phyloP scores from a whole-genome alignment of 352 stramenopile species.

The Pythium dissimile region DNA sequence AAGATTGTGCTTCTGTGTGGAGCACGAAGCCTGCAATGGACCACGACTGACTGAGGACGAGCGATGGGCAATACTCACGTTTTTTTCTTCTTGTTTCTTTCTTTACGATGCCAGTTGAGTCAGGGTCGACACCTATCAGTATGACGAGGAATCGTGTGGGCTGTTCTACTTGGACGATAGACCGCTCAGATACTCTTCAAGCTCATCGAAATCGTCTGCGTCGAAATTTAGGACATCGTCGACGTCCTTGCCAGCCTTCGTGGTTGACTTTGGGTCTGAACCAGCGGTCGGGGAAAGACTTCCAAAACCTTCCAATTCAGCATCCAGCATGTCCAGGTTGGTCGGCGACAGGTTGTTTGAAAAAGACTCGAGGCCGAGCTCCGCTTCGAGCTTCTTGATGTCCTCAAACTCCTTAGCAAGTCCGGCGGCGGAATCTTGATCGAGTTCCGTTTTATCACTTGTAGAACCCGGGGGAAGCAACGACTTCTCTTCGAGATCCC shows the following conservation, averaged over 20 bases:
- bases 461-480: conserved; percentile 5
- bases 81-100: too few relatives aligned
- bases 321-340: conserved; percentile 68
- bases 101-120: too few relatives aligned
- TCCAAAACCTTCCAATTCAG: conserved; percentile 65
- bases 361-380: conserved; percentile 68
- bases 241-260: conserved; percentile 24
- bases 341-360: conserved; percentile 45
- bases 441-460: not conserved
- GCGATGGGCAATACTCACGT: too few relatives aligned
- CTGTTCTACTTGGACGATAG: conserved; percentile 45
- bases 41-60: too few relatives aligned
- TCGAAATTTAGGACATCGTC: conserved; percentile 85
- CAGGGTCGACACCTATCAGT: too few relatives aligned
- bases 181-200: conserved; percentile 85
- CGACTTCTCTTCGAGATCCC: conserved; percentile 45
- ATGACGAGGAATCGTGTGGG: not conserved
- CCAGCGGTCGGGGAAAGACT: conserved; percentile 44
- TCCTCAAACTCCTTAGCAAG: conserved; percentile 75
- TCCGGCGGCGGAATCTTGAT: conserved; percentile 36
- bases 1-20: too few relatives aligned
- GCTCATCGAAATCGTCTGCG: conserved; percentile 85
- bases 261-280: conserved; percentile 21
- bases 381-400: conserved; percentile 80
- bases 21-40: too few relatives aligned